phyloP scores from a whole-genome alignment of 768 basidiomycete species.

The Leccinum olivaceopallidum region DNA sequence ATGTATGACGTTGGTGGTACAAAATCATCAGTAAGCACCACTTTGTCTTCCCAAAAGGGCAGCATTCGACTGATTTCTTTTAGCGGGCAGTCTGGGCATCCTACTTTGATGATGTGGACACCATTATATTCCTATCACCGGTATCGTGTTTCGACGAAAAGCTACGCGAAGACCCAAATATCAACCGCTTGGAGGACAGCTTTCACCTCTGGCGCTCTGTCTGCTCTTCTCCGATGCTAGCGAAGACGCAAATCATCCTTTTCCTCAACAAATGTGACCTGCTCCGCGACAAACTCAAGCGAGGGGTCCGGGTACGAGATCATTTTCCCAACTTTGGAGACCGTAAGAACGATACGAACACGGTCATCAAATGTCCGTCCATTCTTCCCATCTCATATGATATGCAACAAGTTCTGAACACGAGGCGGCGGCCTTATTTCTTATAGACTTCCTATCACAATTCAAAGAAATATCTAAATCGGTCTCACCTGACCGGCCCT shows the following conservation, averaged over 20 bases:
- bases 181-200: conserved; percentile 79
- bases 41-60: not conserved
- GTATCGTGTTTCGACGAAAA: conserved; percentile 84
- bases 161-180: conserved; percentile 63
- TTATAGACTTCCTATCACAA: conserved; percentile 73
- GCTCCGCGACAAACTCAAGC: conserved; percentile 67
- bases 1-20: conserved; percentile 84
- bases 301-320: conserved; percentile 65
- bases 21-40: conserved; percentile 53
- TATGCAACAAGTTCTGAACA: conserved; percentile 12
- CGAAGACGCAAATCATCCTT: conserved; percentile 50
- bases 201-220: conserved; percentile 77
- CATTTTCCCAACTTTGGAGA: conserved; percentile 75
- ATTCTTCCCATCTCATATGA: conserved; percentile 1
- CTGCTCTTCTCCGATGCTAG: conserved; percentile 63
- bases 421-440: conserved; percentile 1
- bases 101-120: conserved; percentile 80
- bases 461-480: conserved; percentile 72
- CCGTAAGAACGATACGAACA: conserved; percentile 65
- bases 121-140: conserved; percentile 75
- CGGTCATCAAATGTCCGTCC: conserved; percentile 68
- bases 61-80: conserved; percentile 2
- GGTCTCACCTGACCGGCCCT: conserved; percentile 64
- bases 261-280: conserved; percentile 75
- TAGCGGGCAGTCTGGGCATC: conserved; percentile 78